A percentile compares a stretch with the other conserved stretches of the same genome.
phyloP scores from a whole-genome alignment of 805 yeast species.

The Metschnikowia santaceciliae region DNA sequence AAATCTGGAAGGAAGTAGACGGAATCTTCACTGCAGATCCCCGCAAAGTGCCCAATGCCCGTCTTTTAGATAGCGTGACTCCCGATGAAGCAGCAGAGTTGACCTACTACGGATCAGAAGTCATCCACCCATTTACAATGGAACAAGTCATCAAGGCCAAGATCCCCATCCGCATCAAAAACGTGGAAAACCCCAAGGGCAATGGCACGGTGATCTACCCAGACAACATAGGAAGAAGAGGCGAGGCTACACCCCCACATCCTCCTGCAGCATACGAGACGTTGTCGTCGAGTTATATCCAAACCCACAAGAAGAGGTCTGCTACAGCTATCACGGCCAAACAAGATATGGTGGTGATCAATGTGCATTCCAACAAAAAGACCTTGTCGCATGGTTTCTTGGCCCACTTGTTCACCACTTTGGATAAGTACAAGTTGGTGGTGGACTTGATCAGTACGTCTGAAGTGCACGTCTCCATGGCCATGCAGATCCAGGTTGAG shows the following conservation, averaged over 20 bases:
- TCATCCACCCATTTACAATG: conserved; percentile 98
- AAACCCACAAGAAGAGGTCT: conserved; percentile 50
- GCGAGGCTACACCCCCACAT: conserved; percentile 90
- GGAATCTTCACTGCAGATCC: conserved; percentile 99
- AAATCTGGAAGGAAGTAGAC: conserved; percentile 98
- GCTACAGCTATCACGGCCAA: conserved; percentile 97
- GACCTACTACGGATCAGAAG: conserved; percentile 97
- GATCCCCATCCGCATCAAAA: conserved; percentile 94
- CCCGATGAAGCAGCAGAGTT: conserved; percentile 99
- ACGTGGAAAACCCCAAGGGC: conserved; percentile 92
- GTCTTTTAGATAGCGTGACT: conserved; percentile 80
- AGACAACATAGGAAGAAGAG: conserved; percentile 77
- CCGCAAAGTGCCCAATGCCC: conserved; percentile 86
- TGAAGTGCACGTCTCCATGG: conserved; percentile 98
- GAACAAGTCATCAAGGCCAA: conserved; percentile 95
- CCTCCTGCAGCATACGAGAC: conserved; percentile 77
- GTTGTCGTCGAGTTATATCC: conserved; percentile 32
- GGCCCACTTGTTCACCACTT: conserved; percentile 81
- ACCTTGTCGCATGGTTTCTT: conserved; percentile 92
- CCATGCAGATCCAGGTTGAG: conserved; percentile 70
- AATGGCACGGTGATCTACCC: conserved; percentile 93
- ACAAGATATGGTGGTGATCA: conserved; percentile 84
- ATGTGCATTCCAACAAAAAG: conserved; percentile 90
- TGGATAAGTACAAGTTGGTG: conserved; percentile 80
- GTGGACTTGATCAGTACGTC: conserved; percentile 96